A percentile compares a stretch with the other conserved stretches of the same genome.
Evolutionary conservation across 495 filamentous ascomycete species (phyloP).

Genomic region (Pseudoneurospora amorphoporcata): DNA sequence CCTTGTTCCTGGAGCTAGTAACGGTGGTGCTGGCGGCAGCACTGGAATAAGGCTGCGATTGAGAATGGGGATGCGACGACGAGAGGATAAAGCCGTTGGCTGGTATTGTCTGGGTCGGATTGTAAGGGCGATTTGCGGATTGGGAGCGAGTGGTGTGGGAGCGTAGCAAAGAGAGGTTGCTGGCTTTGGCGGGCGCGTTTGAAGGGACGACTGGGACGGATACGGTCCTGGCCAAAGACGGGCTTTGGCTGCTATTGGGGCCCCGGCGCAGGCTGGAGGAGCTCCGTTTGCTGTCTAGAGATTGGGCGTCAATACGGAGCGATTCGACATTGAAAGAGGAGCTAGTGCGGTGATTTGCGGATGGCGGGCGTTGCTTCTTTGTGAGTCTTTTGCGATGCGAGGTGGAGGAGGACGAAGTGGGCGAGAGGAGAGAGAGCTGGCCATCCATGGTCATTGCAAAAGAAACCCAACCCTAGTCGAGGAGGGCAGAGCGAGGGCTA

Average conservation of each 20-base stretch:
- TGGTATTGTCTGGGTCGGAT: conserved; percentile 25
- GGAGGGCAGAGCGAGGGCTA: conserved; percentile 12
- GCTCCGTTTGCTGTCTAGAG: conserved; percentile 44
- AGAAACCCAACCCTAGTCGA: conserved; percentile 14
- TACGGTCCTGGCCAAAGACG: conserved; percentile 37
- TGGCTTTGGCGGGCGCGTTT: conserved; percentile 25
- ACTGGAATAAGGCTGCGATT: conserved; percentile 4
- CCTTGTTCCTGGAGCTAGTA: background rate
- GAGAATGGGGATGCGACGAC: conserved; percentile 4
- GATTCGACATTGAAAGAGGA: conserved; percentile 25
- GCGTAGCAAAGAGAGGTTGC: conserved; percentile 29
- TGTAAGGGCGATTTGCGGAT: conserved; percentile 17
- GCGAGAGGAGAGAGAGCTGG: conserved; percentile 19
- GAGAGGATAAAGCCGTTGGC: conserved; percentile 20
- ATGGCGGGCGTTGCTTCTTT: conserved; percentile 41
- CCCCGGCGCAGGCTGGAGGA: conserved; percentile 53
- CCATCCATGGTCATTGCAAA: conserved; percentile 28
- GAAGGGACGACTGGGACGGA: conserved; percentile 11
- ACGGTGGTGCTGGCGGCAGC: conserved; percentile 1
- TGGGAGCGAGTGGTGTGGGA: conserved; percentile 20
- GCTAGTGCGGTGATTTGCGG: conserved; percentile 27
- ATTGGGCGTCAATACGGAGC: conserved; percentile 42
- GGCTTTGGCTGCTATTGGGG: conserved; percentile 39
- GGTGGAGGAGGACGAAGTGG: conserved; percentile 22
- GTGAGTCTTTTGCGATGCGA: conserved; percentile 42